Conservation (phyloP, 768 basidiomycete genomes). For the Leccinum sublutescens region DNA sequence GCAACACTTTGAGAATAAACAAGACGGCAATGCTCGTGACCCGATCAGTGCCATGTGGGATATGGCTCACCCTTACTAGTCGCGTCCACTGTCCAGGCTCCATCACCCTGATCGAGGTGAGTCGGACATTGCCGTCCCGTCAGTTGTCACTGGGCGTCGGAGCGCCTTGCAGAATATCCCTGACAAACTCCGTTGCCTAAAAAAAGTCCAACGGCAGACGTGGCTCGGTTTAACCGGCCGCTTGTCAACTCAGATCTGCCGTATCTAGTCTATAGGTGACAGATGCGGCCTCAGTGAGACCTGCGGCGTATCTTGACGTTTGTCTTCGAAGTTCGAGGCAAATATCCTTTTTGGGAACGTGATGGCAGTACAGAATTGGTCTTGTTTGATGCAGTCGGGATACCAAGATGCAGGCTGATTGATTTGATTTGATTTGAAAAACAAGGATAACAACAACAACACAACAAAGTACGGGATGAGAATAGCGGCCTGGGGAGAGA, state of each 20-base stretch:
- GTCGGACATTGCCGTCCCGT: neutral
- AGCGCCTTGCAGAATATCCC: neutral
- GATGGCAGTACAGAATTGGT: neutral
- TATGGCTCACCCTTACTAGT: neutral
- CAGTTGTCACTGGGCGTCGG: neutral
- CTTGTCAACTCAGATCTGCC: neutral
- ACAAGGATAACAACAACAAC: neutral
- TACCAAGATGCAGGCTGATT: neutral
- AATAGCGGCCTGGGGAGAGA: neutral
- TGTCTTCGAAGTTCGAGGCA: neutral
- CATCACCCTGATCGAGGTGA: neutral
- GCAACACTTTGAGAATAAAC: neutral
- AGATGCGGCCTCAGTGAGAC: neutral
- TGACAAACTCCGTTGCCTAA: neutral
- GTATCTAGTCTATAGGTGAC: neutral
- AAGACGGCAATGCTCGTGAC: neutral
- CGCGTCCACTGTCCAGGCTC: neutral
- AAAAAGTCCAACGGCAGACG: neutral
- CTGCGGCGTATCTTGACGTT: neutral
- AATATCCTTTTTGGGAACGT: neutral
- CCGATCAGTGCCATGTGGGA: neutral
- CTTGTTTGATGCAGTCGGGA: neutral
- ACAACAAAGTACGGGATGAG: neutral
- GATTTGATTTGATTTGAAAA: neutral
- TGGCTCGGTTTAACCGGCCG: neutral